phyloP scores from a whole-genome alignment of 169 alveolate species.

The Plasmodium malariae region DNA sequence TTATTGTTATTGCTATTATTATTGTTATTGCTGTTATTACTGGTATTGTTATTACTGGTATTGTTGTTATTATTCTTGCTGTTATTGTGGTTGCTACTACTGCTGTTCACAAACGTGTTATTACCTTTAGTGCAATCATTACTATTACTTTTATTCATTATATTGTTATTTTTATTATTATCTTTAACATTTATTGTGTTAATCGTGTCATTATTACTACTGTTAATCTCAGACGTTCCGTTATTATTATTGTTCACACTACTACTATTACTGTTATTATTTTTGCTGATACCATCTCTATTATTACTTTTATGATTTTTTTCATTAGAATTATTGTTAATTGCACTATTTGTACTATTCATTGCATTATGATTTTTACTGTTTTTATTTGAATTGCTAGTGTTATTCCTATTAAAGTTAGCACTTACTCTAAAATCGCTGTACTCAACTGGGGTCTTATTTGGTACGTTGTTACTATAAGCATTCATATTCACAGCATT shows the following conservation, averaged over 20 bases:
- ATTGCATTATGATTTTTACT: conserved; percentile 3
- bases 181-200: neutral
- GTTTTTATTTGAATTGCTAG: conserved; percentile 26
- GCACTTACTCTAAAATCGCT: neutral
- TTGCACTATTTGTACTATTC: neutral
- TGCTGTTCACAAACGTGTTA: neutral
- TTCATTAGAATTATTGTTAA: conserved; percentile 8
- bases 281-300: conserved; percentile 1
- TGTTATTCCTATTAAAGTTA: conserved; percentile 2
- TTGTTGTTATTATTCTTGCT: neutral
- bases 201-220: conserved; percentile 1
- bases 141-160: neutral
- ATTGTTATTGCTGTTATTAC: neutral
- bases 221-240: neutral
- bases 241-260: neutral
- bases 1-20: neutral
- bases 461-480: conserved; percentile 1
- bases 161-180: conserved; percentile 7
- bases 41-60: neutral
- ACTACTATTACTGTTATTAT: neutral
- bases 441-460: conserved; percentile 2
- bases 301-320: neutral
- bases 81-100: neutral
- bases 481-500: neutral
- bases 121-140: neutral